Percentiles rank a stretch among this genome's conserved stretches.
These are phyloP conservation scores for Cyberlindnera suaveolens DNA, from an alignment of 805 yeast species.

Conservation along the genomic window DNA sequence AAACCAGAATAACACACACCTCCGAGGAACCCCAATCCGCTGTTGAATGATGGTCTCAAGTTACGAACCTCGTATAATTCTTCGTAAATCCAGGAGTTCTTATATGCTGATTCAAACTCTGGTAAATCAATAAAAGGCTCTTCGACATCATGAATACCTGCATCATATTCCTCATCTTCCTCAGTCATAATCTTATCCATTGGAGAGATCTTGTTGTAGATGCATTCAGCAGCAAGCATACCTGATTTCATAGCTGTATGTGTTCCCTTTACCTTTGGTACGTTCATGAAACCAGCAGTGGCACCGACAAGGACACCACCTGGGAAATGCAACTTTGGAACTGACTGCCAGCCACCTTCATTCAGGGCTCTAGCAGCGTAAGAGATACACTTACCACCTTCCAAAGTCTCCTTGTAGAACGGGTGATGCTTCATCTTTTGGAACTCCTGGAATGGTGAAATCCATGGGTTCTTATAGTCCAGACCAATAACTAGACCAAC, in stretches of 20 bases:
- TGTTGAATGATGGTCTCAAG: conserved; percentile 84
- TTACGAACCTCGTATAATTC: conserved; percentile 85
- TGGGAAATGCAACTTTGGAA: conserved; percentile 87
- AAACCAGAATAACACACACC: conserved; percentile 84
- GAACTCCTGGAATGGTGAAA: conserved; percentile 94
- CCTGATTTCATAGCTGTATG: conserved; percentile 98
- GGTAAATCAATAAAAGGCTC: conserved; percentile 43
- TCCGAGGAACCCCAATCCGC: conserved; percentile 68
- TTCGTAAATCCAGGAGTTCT: conserved; percentile 77
- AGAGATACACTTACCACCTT: conserved; percentile 88
- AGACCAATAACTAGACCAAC: conserved; percentile 94
- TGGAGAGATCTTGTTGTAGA: conserved; percentile 48
- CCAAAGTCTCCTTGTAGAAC: conserved; percentile 61
- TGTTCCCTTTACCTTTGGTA: conserved; percentile 95
- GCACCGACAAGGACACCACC: conserved; percentile 97
- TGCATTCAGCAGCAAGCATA: conserved; percentile 86
- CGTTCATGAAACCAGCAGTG: conserved; percentile 94
- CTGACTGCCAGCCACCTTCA: conserved; percentile 94
- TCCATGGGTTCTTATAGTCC: conserved; percentile 91
- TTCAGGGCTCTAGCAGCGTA: conserved; percentile 95
- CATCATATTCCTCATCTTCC: conserved; percentile 36
- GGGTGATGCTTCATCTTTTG: conserved; percentile 93
- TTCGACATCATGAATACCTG: conserved; percentile 33
- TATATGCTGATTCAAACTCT: conserved; percentile 57
- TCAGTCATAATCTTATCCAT: conserved; percentile 35